A percentile compares a stretch with the other conserved stretches of the same genome.
phyloP scores from a whole-genome alignment of 441 rosid species.

The Breynia disticha region DNA sequence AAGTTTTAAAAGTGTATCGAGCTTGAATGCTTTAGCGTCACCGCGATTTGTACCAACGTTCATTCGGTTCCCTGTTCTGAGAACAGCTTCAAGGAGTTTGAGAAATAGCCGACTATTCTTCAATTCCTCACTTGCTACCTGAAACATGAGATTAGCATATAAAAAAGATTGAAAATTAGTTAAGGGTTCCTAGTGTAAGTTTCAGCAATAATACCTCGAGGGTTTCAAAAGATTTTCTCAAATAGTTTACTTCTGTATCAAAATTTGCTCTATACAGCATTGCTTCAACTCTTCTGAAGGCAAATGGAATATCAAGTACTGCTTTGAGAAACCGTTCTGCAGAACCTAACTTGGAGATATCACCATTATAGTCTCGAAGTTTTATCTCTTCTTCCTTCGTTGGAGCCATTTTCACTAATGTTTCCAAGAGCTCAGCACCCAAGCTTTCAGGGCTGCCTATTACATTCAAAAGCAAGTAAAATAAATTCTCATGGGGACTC shows the following conservation, averaged over 20 bases:
- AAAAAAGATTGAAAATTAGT: no score
- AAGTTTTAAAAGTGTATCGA: conserved; percentile 71
- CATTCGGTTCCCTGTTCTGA: conserved; percentile 81
- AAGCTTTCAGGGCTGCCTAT: conserved; percentile 77
- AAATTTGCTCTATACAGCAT: conserved; percentile 70
- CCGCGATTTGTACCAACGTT: conserved; percentile 83
- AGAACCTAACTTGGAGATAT: conserved; percentile 58
- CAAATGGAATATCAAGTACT: conserved; percentile 71
- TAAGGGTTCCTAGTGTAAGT: no score
- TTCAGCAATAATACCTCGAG: no score
- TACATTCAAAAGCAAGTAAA: neutral
- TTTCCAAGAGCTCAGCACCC: conserved; percentile 90
- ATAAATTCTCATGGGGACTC: no score
- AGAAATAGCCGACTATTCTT: conserved; percentile 67
- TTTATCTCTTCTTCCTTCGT: conserved; percentile 81
- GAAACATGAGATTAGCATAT: conserved; percentile 8
- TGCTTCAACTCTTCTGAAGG: conserved; percentile 56
- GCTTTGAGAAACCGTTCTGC: conserved; percentile 81
- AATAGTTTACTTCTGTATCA: conserved; percentile 56
- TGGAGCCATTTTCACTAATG: conserved; percentile 80
- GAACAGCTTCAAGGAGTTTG: conserved; percentile 83
- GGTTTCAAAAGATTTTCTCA: conserved; percentile 46
- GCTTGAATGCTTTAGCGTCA: conserved; percentile 82
- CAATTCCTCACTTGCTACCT: conserved; percentile 67
- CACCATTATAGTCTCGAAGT: conserved; percentile 59